A percentile compares a stretch with the other conserved stretches of the same genome.
phyloP scores from a whole-genome alignment of 2,329 filamentous ascomycete species.

The Chalaropsis thielavioides region DNA sequence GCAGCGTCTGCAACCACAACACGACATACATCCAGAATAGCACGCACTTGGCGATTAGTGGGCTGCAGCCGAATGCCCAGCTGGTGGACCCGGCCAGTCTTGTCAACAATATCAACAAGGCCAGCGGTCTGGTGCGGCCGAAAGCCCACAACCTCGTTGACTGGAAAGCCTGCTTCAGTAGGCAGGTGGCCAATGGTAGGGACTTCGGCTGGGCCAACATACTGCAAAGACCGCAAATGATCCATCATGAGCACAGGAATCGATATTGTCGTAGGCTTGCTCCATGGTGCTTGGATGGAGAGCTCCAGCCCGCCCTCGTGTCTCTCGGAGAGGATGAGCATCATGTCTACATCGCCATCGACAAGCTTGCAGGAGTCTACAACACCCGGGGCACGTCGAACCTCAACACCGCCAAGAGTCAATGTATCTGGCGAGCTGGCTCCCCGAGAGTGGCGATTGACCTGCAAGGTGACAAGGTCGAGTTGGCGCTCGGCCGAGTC shows the following conservation, averaged over 20 bases:
- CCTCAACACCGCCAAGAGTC: constrained; percentile 28
- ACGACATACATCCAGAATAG: constrained; percentile 45
- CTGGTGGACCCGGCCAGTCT: constrained; percentile 47
- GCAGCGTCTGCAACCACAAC: constrained; percentile 47
- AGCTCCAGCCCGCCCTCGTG: constrained; percentile 49
- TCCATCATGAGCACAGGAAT: constrained; percentile 46
- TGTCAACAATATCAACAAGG: constrained; percentile 51
- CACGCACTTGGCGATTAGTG: constrained; percentile 44
- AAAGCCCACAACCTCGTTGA: constrained; percentile 38
- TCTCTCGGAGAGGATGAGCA: constrained; percentile 54
- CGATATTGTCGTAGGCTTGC: constrained; percentile 50
- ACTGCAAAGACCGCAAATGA: constrained; percentile 45
- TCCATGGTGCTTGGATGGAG: constrained; percentile 64
- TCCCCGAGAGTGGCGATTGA: constrained; percentile 9
- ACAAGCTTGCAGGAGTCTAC: constrained; percentile 58
- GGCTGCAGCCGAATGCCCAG: constrained; percentile 55
- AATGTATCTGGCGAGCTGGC: constrained; percentile 7
- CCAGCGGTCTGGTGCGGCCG: constrained; percentile 45
- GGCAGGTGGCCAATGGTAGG: constrained; percentile 37
- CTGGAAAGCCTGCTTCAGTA: constrained; percentile 32
- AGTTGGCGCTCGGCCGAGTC: constrained; percentile 53
- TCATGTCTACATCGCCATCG: constrained; percentile 52
- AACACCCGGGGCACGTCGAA: constrained; percentile 49
- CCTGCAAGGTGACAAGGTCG: constrained; percentile 13
- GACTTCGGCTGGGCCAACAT: constrained; percentile 36